Percentiles rank a stretch among this genome's conserved stretches.
These are phyloP conservation scores for Sphaerulina vaccinii DNA, from an alignment of 2,329 filamentous ascomycete species.

Conservation along the genomic window DNA sequence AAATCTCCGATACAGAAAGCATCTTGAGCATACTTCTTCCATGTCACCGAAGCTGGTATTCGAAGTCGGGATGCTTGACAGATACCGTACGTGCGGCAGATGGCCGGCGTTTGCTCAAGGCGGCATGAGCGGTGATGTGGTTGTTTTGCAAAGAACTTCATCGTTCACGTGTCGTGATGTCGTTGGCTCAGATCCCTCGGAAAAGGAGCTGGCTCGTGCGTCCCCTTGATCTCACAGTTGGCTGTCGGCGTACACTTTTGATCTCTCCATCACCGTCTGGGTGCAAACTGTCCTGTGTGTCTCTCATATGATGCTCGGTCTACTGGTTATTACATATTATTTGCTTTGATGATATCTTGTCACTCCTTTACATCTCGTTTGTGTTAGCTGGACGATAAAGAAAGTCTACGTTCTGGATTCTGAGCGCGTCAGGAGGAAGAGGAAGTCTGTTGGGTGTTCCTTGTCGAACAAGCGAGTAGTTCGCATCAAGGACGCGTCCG, in stretches of 20 bases:
- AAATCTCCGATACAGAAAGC: neutral
- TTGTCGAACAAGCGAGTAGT: neutral
- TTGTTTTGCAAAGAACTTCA: too few relatives aligned
- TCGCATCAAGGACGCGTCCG: slow-evolving; percentile 11
- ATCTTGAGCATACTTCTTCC: too few relatives aligned
- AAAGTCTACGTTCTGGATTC: neutral
- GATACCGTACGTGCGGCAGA: too few relatives aligned
- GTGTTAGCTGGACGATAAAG: slow-evolving; percentile 8
- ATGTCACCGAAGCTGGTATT: too few relatives aligned
- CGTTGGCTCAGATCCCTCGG: slow-evolving; percentile 2
- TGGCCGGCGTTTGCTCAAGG: neutral
- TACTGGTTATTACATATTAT: slow-evolving; percentile 4
- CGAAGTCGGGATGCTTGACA: neutral
- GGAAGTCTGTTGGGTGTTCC: slow-evolving; percentile 1
- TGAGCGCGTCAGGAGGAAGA: slow-evolving; percentile 16
- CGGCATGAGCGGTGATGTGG: neutral
- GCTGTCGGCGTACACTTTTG: slow-evolving; percentile 1
- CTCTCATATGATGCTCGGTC: slow-evolving; percentile 7
- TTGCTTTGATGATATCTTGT: slow-evolving; percentile 11
- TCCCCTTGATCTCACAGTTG: slow-evolving; percentile 1
- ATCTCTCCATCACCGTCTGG: slow-evolving; percentile 1
- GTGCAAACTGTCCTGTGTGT: neutral
- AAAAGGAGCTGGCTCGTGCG: neutral
- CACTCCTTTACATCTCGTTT: slow-evolving; percentile 19
- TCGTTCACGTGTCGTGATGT: slow-evolving; percentile 11